Percentiles rank a stretch among this genome's conserved stretches.
These are phyloP conservation scores for Sclerotinia borealis DNA, from an alignment of 2,329 filamentous ascomycete genomes.

Conservation along the genomic window DNA sequence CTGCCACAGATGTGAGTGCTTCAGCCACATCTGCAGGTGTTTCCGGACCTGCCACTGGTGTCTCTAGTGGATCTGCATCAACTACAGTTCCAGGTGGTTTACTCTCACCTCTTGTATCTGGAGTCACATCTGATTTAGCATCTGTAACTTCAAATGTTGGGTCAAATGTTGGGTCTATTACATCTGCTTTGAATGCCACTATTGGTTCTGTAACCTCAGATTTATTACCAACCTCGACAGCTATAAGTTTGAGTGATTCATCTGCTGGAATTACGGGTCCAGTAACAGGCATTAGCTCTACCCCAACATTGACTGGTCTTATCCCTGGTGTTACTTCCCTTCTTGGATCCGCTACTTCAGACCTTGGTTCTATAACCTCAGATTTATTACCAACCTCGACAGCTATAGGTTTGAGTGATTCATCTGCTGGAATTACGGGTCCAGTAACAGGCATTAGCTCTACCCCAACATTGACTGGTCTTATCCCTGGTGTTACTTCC, in stretches of 20 bases:
- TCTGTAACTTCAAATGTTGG: not conserved
- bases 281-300: not conserved
- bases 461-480: not conserved
- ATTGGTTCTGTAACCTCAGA: not conserved
- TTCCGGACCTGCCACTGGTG: not conserved
- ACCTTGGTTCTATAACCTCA: not conserved
- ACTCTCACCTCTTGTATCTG: not conserved
- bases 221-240: not conserved
- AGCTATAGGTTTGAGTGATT: conserved; percentile 5
- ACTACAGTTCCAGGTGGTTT: not conserved
- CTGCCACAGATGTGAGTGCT: too few species aligned
- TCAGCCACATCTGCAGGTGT: not conserved
- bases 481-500: not conserved
- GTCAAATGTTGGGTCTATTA: not conserved
- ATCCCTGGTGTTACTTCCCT: not conserved
- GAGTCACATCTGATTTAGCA: conserved; percentile 7
- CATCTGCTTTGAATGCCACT: not conserved
- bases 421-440: conserved; percentile 7
- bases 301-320: not conserved
- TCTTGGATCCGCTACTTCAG: not conserved
- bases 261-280: conserved; percentile 6
- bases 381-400: not conserved
- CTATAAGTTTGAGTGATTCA: not conserved
- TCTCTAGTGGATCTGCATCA: not conserved
- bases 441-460: not conserved